A percentile compares a stretch with the other conserved stretches of the same genome.
These are phyloP conservation scores for Coniochaeta hoffmannii DNA, from an alignment of 2,329 filamentous ascomycete genomes.

Conservation along the genomic window DNA sequence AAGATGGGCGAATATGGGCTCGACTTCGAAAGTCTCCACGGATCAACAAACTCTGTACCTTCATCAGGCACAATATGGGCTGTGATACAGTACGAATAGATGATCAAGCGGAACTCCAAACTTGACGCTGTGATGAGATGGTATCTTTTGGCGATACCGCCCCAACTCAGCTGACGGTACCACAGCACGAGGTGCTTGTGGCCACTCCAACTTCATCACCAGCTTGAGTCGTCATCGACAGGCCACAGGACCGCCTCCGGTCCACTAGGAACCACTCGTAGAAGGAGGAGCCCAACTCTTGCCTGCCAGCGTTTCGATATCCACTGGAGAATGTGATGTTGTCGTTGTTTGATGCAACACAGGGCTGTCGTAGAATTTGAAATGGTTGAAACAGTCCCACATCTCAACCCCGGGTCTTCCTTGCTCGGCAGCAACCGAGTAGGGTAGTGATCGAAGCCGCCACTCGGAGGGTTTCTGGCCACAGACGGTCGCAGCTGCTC, in stretches of 20 bases:
- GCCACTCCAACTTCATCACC: not conserved
- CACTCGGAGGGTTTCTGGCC: not conserved
- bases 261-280: not conserved
- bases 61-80: not conserved
- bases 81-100: not conserved
- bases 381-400: slow-evolving; percentile 1
- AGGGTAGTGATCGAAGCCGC: not conserved
- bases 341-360: not conserved
- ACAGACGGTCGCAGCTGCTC: not conserved
- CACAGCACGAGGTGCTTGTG: not conserved
- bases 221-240: not conserved
- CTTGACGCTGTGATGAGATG: not conserved
- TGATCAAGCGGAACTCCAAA: not conserved
- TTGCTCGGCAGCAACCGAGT: not conserved
- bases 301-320: not conserved
- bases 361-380: not conserved
- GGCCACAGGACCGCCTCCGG: not conserved
- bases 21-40: not conserved
- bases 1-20: not conserved
- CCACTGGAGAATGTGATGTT: not conserved
- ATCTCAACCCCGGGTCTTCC: not conserved
- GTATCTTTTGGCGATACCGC: not conserved
- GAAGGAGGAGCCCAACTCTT: no score
- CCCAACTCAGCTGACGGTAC: not conserved
- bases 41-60: not conserved